Base-by-base conservation (phyloP, 305 asterid genomes). In the Caryopteris hybrid region DNA sequence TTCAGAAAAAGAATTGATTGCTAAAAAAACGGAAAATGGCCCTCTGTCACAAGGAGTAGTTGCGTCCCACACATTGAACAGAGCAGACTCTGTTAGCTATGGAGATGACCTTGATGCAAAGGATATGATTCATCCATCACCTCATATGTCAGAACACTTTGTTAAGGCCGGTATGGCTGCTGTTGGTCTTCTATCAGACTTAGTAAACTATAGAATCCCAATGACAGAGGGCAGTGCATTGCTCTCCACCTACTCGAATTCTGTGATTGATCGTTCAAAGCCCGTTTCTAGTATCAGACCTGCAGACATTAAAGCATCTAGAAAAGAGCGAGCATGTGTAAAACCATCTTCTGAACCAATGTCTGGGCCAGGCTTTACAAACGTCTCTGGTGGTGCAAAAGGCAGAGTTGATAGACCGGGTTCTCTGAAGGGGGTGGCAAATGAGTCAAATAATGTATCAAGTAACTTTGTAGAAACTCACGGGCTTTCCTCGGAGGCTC, bases 91-190 rank as follows among this genome's bases (percentile, higher is more conserved):
- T 29, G 86, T 85, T 41, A 83, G 69, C 68, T 84, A 81, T 71
- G 73, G 66, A 25, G 79, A 80, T 47, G 82, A 72, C 11, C 27
- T 66, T 55, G 91, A 83, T 62, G 59, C 68, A 3, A 68, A 64
- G 61, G 82, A 63, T 36, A 46, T 46, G 42, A 60, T 66, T 17
- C 82, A 76, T 62, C 68, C 85, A 38, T 80, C 96, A 8, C 75
- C 87, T 71, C 95, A 88, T 53, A 70, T 87, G 17, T 42, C 88
- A 0, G 97, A 88, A 64, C 96, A 91, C 42, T 77, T 91, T 59
- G 88, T 93, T 22, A 87, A 80, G 79, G 95, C 87, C 8, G 97
- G 99, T 66, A 88, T 87, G 81, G 96, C 95, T 12, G 97, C 99
- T 8, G 97, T 91, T 12, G 86, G 83, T 17, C 83, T 87, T 73